phyloP scores from a whole-genome alignment of 2,329 filamentous ascomycete genomes.

The Tricladium varicosporioides region DNA sequence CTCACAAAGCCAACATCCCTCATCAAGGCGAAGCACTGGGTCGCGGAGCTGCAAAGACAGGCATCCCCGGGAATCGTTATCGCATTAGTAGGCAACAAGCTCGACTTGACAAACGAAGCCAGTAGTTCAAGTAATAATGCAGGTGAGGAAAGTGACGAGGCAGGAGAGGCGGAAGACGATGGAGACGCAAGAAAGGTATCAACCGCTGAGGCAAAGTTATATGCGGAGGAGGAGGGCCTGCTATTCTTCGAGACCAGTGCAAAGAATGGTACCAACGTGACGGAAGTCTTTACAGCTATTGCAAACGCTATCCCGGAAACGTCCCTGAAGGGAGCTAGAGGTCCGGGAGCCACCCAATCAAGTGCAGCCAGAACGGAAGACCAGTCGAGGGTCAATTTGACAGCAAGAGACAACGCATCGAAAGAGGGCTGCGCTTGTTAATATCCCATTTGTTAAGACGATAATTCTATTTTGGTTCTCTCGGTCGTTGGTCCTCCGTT shows the following conservation, averaged over 20 bases:
- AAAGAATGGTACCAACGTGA: conserved; percentile 92
- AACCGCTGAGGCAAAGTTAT: conserved; percentile 86
- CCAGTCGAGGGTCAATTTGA: conserved; percentile 76
- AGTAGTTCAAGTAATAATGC: conserved; percentile 47
- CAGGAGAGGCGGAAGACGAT: conserved; percentile 54
- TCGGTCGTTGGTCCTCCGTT: conserved; percentile 17
- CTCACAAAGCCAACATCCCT: conserved; percentile 95
- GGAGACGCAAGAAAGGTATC: conserved; percentile 83
- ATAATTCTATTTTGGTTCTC: conserved; percentile 18
- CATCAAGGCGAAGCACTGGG: conserved; percentile 97
- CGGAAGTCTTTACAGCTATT: conserved; percentile 96
- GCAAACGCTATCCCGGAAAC: conserved; percentile 98
- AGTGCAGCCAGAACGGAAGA: conserved; percentile 60
- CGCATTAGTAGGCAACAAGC: conserved; percentile 93
- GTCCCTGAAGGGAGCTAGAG: conserved; percentile 83
- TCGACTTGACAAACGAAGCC: conserved; percentile 74
- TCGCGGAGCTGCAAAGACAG: conserved; percentile 94
- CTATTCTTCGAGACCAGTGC: conserved; percentile 98
- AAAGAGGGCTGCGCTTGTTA: conserved; percentile 93
- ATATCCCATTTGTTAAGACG: conserved; percentile 17
- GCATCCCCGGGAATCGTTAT: conserved; percentile 96
- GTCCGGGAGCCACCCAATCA: conserved; percentile 58
- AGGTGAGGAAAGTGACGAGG: conserved; percentile 45
- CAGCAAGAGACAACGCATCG: conserved; percentile 68
- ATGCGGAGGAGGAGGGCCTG: conserved; percentile 91